Conservation (phyloP, 163 green algal genomes). For the Chlorella variabilis region DNA sequence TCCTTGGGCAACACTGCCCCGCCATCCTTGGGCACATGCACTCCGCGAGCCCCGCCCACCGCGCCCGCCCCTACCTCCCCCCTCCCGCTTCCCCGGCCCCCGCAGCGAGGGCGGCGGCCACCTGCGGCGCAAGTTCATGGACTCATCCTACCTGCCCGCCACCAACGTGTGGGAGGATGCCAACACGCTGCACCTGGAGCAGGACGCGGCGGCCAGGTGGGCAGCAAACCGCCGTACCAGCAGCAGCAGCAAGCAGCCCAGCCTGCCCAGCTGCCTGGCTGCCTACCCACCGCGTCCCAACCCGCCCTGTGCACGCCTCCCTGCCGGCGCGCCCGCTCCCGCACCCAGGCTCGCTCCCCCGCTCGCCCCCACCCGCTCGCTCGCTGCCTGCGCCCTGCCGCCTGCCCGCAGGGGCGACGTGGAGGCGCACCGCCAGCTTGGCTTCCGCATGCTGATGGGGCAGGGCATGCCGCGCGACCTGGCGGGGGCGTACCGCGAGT, state of each 20-base stretch:
- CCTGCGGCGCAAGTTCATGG: slow-evolving; percentile 32
- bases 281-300: background rate
- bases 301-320: too few relatives aligned
- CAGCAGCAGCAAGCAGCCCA: too few relatives aligned
- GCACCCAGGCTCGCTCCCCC: too few relatives aligned
- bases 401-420: slow-evolving; percentile 18
- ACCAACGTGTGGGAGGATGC: slow-evolving; percentile 12
- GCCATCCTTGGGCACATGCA: background rate
- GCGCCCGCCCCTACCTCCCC: background rate
- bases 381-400: background rate
- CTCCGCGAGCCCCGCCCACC: background rate
- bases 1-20: too few relatives aligned
- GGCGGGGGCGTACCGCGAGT: slow-evolving; percentile 15
- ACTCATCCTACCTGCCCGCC: slow-evolving; percentile 10
- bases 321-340: too few relatives aligned
- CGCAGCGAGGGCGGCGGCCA: background rate
- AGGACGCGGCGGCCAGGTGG: slow-evolving; percentile 20
- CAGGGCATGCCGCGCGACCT: slow-evolving; percentile 28
- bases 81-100: background rate
- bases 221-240: background rate
- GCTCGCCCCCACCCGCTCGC: too few relatives aligned
- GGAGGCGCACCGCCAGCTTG: slow-evolving; percentile 35
- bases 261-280: background rate
- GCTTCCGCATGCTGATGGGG: slow-evolving; percentile 37
- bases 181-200: slow-evolving; percentile 13